Base-by-base conservation (phyloP, 257 asterid genomes). In the Solanum clarkiae region DNA sequence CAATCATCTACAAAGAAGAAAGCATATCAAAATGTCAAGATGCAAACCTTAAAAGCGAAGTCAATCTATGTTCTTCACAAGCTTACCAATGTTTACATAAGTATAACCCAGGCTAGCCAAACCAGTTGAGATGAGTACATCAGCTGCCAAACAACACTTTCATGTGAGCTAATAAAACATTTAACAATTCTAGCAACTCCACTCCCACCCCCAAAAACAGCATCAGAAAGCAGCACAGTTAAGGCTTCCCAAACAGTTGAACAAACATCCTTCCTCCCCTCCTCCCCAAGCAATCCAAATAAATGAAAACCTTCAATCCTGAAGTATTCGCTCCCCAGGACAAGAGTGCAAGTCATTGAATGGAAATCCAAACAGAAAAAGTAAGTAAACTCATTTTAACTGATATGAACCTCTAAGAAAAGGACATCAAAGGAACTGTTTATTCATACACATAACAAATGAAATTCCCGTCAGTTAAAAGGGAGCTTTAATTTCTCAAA, bases 101-200 rank as follows among this genome's bases (percentile, higher is more conserved):
- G 12, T 84, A 89, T 93, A 95, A 45, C 99, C 99, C 86, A 94
- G 85, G 90, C 89, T 91, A 47, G 98, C 98, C 93, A 95, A 88
- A 86, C 99, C 98, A 86, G 96, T 93, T 17, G 98, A 92, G 53
- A 94, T 86, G 80, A 94, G 96, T 47, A 98, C 97, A 89, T 95
- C 97, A 85, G 98, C 99, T 95, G 97, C 86, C 72, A 87, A 80
- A 86, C 68, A 84, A 65, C 47, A 54, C 47, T 24, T 77, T 29
- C 63, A 10, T 26, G 82, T 77, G 20, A 77, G 60, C 42, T 51
- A 14, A 47, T 74, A 74, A 45, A 74, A 74, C 40, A 13, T 45
- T 45, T 22, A 47, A 75, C 42, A 15, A 75, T 74, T 69, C 36
- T 9, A 36, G 32, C 12, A 29, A 29, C 44, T 32, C 44, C 71